Evolutionary conservation across 2,329 filamentous ascomycete species (phyloP).

Genomic region (Exophiala sp.): DNA sequence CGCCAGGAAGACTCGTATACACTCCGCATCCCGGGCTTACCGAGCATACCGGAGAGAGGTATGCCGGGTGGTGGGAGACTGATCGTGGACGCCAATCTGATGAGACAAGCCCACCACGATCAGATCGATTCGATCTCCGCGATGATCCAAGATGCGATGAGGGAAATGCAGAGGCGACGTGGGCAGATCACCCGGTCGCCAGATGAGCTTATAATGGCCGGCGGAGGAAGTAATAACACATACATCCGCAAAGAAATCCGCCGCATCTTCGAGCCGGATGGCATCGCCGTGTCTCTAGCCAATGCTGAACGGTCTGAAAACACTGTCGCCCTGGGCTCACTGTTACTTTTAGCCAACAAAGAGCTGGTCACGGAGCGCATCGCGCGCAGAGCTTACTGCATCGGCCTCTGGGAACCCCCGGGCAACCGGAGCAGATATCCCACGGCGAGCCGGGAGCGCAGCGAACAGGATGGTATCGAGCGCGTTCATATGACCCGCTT

Average conservation of each 20-base stretch:
- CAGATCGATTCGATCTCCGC: not conserved
- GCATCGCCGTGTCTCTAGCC: not conserved
- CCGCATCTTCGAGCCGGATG: not conserved
- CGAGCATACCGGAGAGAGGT: not conserved
- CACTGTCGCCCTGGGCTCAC: not conserved
- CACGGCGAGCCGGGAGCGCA: not conserved
- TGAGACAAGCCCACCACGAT: not conserved
- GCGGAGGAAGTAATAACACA: slow-evolving; percentile 2
- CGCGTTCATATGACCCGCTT: not conserved
- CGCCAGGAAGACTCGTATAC: not conserved
- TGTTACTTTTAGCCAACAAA: not conserved
- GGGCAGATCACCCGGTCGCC: not conserved
- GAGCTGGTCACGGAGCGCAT: not conserved
- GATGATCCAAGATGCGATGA: not conserved
- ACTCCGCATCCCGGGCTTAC: not conserved
- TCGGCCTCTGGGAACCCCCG: not conserved
- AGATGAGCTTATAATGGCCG: not conserved
- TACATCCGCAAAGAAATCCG: slow-evolving; percentile 1
- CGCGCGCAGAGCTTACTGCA: slow-evolving; percentile 1
- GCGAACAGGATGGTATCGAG: not conserved
- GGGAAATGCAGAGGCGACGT: not conserved
- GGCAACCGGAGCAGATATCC: not conserved
- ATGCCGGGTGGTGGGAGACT: not conserved
- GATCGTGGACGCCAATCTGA: not conserved
- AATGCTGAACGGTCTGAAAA: not conserved